Evolutionary conservation across 1,139 yeast genomes (phyloP), one percentile per base, ranked within the genome.

Genomic region (Nakaseomyces sp.): DNA sequence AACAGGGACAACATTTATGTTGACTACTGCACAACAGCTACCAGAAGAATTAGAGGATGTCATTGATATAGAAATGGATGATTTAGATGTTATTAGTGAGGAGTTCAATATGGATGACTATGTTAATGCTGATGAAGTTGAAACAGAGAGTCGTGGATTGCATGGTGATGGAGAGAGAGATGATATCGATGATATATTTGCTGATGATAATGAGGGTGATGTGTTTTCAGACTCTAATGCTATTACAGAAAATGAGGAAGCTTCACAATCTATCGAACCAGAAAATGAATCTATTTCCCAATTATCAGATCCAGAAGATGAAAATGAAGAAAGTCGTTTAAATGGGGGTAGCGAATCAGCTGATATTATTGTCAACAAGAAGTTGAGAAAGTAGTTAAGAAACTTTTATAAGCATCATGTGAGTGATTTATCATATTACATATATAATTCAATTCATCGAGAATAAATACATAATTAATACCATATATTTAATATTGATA

Each of bases 11-110:
- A 86, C 95, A 53, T 81, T 88, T 56, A 79, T 93, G 75, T 76
- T 89, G 61, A 96, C 96, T 18, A 88, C 88, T 56, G 85, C 95
- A 4, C 86, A 85, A 44, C 96, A 89, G 66, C 69, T 89, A 43
- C 82, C 96, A 18, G 85, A 87, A 36, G 86, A 79, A 47, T 82
- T 77, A 37, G 83, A 77, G 46, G 77, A 74, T 32, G 81, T 73
- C 32, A 83, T 77, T 44, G 89, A 81, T 52, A 80, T 81, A 57
- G 88, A 81, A 56, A 70, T 81, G 48, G 88, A 81, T 55, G 88
- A 81, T 54, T 65, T 81, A 45, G 77, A 82, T 35, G 73, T 81
- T 46, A 60, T 42, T 6, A 35, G 38, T 35, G 38, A 35, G 8
- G 38, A 35, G 7, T 35, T 35, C 26, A 16, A 26, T 17, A 8